Base-by-base conservation (phyloP, 441 rosid species). In the Populus hybrid region DNA sequence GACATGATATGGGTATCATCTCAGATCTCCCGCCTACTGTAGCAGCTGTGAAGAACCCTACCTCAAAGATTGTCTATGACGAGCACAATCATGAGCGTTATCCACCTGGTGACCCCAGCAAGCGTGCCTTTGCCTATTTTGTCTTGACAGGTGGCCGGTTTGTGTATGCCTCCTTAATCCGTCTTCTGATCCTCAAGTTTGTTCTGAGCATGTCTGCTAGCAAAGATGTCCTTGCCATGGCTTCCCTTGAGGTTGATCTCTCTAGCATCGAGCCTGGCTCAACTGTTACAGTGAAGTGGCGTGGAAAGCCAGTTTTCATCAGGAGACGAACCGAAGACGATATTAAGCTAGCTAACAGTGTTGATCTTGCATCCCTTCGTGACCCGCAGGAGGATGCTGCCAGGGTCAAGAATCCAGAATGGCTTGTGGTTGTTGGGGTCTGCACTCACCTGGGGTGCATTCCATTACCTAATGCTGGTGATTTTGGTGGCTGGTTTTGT, bases 71-170 rank as follows among this genome's bases (percentile, higher is more conserved):
- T 70, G 86, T 88, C 14, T 95, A 95, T 38, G 99, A 95, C 8
- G 91, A 93, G 81, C 80, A 90, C 77, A 95, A 91, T 80, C 98
- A 95, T 35, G 97, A 93, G 86, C 94, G 97, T 46, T 88, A 75
- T 81, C 97, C 97, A 19, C 99, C 99, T 23, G 98, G 99, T 69
- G 98, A 95, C 79, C 98, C 98, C 76, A 91, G 95, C 94, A 95
- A 93, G 83, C 94, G 99, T 53, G 99, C 99, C 14, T 95, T 95
- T 76, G 98, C 99, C 53, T 95, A 95, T 84, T 95, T 95, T 63
- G 97, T 91, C 80, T 75, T 95, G 77, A 80, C 97, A 0, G 99
- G 99, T 78, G 99, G 99, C 61, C 89, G 98, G 86, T 95, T 95
- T 79, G 94, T 92, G 5, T 93, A 95, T 79, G 99, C 98, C 69